Conservation (phyloP, 2,329 filamentous ascomycete genomes). For the Zymoseptoria crescenta region DNA sequence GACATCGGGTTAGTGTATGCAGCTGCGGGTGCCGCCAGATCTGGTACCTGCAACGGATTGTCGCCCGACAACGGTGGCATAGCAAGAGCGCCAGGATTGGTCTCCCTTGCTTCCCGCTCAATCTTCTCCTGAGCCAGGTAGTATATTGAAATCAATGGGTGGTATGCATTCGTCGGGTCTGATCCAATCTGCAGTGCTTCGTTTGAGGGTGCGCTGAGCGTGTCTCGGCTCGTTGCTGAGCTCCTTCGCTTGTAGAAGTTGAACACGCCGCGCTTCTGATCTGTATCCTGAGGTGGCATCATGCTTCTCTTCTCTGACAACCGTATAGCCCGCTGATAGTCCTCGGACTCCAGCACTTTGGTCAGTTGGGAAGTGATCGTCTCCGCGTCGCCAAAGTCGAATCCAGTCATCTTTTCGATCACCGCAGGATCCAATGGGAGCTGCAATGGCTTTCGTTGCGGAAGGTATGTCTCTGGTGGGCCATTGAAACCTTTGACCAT, state of each 20-base stretch:
- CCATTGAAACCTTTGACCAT: constrained; percentile 84
- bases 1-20: constrained; percentile 79
- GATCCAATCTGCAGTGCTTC: constrained; percentile 75
- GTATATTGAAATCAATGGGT: constrained; percentile 86
- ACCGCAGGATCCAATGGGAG: constrained; percentile 76
- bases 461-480: constrained; percentile 83
- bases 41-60: constrained; percentile 56
- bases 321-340: constrained; percentile 81
- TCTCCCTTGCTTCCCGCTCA: constrained; percentile 61
- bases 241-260: constrained; percentile 96
- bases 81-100: constrained; percentile 51
- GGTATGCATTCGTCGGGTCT: constrained; percentile 89
- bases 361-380: constrained; percentile 74
- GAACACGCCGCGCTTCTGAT: constrained; percentile 89
- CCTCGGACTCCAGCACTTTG: constrained; percentile 82
- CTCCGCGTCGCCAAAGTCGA: constrained; percentile 88
- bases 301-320: constrained; percentile 58
- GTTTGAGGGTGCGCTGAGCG: constrained; percentile 70
- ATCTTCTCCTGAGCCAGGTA: constrained; percentile 94
- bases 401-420: constrained; percentile 90
- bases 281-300: constrained; percentile 52
- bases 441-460: constrained; percentile 72
- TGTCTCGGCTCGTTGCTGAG: constrained; percentile 82
- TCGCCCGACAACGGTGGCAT: constrained; percentile 52
- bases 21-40: constrained; percentile 71